A percentile compares a stretch with the other conserved stretches of the same genome.
These are phyloP conservation scores for Cnidoscolus chayamansa DNA, from an alignment of 441 rosid genomes.

Conservation along the genomic window DNA sequence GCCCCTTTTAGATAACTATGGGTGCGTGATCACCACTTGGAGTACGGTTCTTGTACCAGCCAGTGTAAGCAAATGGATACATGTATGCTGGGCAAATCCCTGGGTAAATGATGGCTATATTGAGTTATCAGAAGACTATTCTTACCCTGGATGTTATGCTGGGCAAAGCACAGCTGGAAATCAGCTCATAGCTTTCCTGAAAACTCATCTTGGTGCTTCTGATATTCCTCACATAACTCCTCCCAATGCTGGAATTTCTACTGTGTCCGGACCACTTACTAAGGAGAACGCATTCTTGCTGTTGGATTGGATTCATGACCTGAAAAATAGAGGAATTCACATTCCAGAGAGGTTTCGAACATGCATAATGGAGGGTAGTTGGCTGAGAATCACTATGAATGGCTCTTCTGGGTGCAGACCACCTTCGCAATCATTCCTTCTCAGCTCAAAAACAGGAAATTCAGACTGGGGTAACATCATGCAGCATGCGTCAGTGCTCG, in stretches of 20 bases:
- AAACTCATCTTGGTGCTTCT: constrained; percentile 28
- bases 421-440: constrained; percentile 60
- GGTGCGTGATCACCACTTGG: constrained; percentile 27
- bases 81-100: constrained; percentile 43
- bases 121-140: constrained; percentile 59
- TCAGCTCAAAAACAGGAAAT: constrained; percentile 15
- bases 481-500: constrained; percentile 48
- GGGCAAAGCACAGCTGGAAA: constrained; percentile 29
- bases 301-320: constrained; percentile 45
- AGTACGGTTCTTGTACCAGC: constrained; percentile 59
- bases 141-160: constrained; percentile 32
- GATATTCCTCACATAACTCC: constrained; percentile 55
- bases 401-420: constrained; percentile 42
- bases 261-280: constrained; percentile 48
- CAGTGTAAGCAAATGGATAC: constrained; percentile 57
- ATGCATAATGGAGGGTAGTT: constrained; percentile 49
- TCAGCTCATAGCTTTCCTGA: constrained; percentile 41
- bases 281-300: constrained; percentile 49
- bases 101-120: constrained; percentile 46
- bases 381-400: constrained; percentile 53
- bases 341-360: constrained; percentile 44
- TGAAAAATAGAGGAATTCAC: not conserved
- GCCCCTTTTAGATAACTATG: constrained; percentile 59
- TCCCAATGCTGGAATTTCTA: constrained; percentile 48
- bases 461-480: constrained; percentile 51